These are phyloP conservation scores for Trichophyton mentagrophytes DNA, from an alignment of 2,329 filamentous ascomycete species.

Conservation along the genomic window DNA sequence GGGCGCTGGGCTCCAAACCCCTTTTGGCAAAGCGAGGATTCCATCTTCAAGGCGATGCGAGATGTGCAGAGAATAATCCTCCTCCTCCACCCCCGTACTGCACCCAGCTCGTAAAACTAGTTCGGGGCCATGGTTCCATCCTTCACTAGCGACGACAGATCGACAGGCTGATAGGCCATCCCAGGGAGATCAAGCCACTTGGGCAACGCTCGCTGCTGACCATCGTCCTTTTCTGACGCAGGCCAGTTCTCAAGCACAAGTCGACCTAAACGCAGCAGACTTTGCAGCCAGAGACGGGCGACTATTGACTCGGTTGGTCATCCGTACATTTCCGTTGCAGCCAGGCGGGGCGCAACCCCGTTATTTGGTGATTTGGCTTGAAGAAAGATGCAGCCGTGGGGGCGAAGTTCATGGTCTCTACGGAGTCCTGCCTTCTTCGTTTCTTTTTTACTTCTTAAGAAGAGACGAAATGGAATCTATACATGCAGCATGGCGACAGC, in stretches of 20 bases:
- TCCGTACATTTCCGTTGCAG: neutral
- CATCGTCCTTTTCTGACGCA: neutral
- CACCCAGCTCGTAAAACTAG: neutral
- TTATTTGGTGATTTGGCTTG: neutral
- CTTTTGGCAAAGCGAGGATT: neutral
- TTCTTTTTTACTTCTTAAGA: too few species aligned
- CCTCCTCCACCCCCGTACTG: neutral
- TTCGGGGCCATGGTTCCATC: neutral
- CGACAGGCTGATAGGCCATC: neutral
- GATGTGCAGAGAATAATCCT: neutral
- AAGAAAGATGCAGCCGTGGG: neutral
- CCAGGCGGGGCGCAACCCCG: neutral
- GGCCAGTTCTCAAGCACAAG: neutral
- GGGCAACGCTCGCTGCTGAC: neutral
- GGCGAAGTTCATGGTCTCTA: neutral
- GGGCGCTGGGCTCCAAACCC: neutral
- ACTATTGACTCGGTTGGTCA: constrained; percentile 1
- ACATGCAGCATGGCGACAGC: too few species aligned
- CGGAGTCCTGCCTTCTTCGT: neutral
- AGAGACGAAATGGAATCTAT: too few species aligned
- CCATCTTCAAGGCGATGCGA: neutral
- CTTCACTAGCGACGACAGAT: constrained; percentile 1
- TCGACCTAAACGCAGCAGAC: neutral
- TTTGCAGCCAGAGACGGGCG: neutral
- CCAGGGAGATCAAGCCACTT: neutral